Evolutionary conservation across 441 rosid genomes (phyloP).

Genomic region (Adansonia rubrostipa): DNA sequence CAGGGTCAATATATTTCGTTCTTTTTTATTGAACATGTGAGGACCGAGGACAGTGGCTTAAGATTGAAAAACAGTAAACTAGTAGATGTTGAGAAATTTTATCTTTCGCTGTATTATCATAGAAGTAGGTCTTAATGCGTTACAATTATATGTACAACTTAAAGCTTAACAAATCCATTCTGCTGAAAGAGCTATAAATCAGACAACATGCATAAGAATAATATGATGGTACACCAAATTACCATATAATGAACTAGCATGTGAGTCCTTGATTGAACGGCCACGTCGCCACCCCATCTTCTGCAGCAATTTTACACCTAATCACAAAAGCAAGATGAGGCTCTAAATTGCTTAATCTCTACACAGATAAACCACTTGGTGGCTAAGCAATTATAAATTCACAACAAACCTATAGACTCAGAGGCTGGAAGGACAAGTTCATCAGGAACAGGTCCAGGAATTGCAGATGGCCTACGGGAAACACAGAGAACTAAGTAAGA

Average conservation of each 20-base stretch:
- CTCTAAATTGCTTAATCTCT: conserved; percentile 23
- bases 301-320: conserved; percentile 83
- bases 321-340: conserved; percentile 30
- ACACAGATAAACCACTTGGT: neutral
- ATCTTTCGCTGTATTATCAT: neutral
- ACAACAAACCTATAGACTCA: conserved; percentile 83
- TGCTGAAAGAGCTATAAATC: neutral
- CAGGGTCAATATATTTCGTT: neutral
- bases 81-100: conserved; percentile 4
- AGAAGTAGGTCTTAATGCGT: neutral
- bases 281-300: conserved; percentile 99
- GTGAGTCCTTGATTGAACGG: conserved; percentile 78
- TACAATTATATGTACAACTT: conserved; percentile 10
- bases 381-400: conserved; percentile 29
- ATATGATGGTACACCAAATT: conserved; percentile 25
- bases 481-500: conserved; percentile 7
- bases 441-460: conserved; percentile 94
- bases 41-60: neutral
- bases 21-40: neutral
- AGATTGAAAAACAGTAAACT: conserved; percentile 5
- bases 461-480: conserved; percentile 75
- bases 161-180: conserved; percentile 6
- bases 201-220: conserved; percentile 7
- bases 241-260: conserved; percentile 63
- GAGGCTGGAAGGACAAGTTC: conserved; percentile 85